Evolutionary conservation across 306 rosid species (phyloP).

Genomic region (Calophaca sinica): DNA sequence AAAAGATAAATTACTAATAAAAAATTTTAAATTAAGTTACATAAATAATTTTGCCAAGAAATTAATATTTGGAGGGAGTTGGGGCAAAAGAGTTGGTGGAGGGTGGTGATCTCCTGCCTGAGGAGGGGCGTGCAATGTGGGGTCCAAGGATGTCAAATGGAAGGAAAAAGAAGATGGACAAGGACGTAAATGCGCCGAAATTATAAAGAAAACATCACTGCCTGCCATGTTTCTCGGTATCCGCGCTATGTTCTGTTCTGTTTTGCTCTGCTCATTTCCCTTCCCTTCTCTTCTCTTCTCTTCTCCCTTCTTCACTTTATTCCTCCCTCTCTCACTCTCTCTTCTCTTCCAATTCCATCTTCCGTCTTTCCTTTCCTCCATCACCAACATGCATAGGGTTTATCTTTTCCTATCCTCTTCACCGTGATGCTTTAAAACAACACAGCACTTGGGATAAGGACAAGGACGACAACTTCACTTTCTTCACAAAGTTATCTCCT

Average conservation of each 20-base stretch:
- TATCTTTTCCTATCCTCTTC: too few relatives aligned
- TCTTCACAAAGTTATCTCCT: slow-evolving; percentile 20
- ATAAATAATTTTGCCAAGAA: too few relatives aligned
- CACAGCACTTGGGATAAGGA: background rate
- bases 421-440: background rate
- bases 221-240: slow-evolving; percentile 64
- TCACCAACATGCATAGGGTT: too few relatives aligned
- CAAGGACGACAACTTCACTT: background rate
- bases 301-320: slow-evolving; percentile 39
- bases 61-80: background rate
- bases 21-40: too few relatives aligned
- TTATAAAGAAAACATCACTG: slow-evolving; percentile 47
- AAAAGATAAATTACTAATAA: too few relatives aligned
- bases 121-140: slow-evolving; percentile 31
- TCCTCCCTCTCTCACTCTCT: background rate
- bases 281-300: background rate
- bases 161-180: slow-evolving; percentile 73
- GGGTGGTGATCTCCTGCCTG: background rate
- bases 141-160: slow-evolving; percentile 61
- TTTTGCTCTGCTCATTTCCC: background rate
- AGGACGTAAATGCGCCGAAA: slow-evolving; percentile 72
- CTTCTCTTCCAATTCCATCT: background rate
- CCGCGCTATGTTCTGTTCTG: slow-evolving; percentile 37
- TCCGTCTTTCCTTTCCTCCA: slow-evolving; percentile 1
- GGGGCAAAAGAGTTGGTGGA: slow-evolving; percentile 33